phyloP scores from a whole-genome alignment of 2,329 filamentous ascomycete species.

The Aspergillus aculeatus region DNA sequence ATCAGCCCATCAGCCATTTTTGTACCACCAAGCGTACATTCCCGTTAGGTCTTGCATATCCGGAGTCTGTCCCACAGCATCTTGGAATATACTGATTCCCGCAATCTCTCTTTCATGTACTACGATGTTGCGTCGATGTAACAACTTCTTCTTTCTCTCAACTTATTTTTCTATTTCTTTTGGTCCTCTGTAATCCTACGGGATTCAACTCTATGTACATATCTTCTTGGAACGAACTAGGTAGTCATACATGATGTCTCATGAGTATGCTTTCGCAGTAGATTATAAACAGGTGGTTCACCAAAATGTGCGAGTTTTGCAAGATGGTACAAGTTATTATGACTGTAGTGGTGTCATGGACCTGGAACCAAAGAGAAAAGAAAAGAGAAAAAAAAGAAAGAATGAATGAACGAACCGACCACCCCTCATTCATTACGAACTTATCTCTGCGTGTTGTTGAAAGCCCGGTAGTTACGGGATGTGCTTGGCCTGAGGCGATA shows the following conservation, averaged over 20 bases:
- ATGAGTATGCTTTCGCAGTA: not conserved
- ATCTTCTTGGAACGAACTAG: not conserved
- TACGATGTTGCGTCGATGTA: not conserved
- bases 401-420: too few species aligned
- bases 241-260: not conserved
- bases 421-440: not conserved
- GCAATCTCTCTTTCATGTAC: not conserved
- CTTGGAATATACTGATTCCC: not conserved
- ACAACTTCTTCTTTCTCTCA: not conserved
- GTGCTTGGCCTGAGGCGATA: constrained; percentile 14
- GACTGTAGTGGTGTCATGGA: too few species aligned
- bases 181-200: not conserved
- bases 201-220: constrained; percentile 1
- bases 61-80: constrained; percentile 9
- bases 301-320: too few species aligned
- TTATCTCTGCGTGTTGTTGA: too few species aligned
- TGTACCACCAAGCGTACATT: constrained; percentile 9
- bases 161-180: not conserved
- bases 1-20: constrained; percentile 2
- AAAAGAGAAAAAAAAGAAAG: too few species aligned
- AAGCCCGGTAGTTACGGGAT: too few species aligned
- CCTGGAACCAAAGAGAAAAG: too few species aligned
- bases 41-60: constrained; percentile 9
- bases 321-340: too few species aligned
- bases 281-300: too few species aligned